These are phyloP conservation scores for Rutidosis leptorrhynchoides DNA, from an alignment of 129 eudicot species.

Conservation along the genomic window DNA sequence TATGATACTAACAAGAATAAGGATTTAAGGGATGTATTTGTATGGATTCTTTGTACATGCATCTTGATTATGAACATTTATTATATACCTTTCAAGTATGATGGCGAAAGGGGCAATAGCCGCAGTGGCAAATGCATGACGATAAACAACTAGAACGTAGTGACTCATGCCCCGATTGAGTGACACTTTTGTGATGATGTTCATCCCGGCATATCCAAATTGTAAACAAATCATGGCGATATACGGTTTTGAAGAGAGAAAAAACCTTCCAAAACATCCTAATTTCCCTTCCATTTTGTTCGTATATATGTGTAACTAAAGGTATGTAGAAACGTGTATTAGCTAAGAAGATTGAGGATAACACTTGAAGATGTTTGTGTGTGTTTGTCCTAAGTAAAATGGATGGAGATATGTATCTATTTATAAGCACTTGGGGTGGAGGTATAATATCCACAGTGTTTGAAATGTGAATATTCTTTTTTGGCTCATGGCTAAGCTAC, in stretches of 20 bases:
- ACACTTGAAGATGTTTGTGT: constrained; percentile 54
- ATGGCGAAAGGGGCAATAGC: constrained; percentile 76
- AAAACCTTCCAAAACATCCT: neutral
- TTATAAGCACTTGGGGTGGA: constrained; percentile 41
- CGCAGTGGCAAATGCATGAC: neutral
- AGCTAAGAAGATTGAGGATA: constrained; percentile 54
- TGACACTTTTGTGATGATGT: too few species aligned
- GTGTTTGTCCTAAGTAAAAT: constrained; percentile 63
- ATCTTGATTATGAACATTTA: neutral
- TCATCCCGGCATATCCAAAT: too few species aligned
- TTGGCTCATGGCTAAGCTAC: neutral
- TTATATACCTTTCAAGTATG: constrained; percentile 59
- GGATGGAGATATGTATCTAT: constrained; percentile 27
- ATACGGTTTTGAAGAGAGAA: constrained; percentile 29
- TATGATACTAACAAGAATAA: neutral
- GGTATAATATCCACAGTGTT: constrained; percentile 24
- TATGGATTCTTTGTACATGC: neutral
- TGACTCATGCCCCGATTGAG: too few species aligned
- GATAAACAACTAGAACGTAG: too few species aligned
- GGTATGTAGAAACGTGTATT: constrained; percentile 7
- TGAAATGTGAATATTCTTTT: constrained; percentile 35
- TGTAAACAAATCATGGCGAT: neutral
- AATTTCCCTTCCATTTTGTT: neutral
- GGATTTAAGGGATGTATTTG: neutral
- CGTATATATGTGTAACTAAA: neutral